Conservation (phyloP, 768 basidiomycete genomes). For the Coprinellus micaceus region DNA sequence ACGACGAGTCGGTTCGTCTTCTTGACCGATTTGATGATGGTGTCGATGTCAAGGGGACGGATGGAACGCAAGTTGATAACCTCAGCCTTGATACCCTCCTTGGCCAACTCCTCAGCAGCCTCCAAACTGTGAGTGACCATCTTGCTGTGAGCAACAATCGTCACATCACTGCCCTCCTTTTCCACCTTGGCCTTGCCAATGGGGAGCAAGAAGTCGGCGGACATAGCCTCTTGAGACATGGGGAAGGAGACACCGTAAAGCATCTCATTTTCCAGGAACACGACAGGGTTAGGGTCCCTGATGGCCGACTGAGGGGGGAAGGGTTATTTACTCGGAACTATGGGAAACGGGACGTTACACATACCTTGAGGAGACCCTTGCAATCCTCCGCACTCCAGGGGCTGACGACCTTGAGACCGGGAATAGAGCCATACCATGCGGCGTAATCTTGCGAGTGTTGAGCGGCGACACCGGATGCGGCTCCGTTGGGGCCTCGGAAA, state of each 20-base stretch:
- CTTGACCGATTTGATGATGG: conserved; percentile 95
- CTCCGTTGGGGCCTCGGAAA: conserved; percentile 99
- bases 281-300: conserved; percentile 96
- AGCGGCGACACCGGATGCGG: conserved; percentile 92
- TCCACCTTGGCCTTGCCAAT: conserved; percentile 98
- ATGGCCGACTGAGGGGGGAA: conserved; percentile 70
- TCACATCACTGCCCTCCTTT: conserved; percentile 87
- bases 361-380: conserved; percentile 93
- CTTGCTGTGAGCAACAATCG: conserved; percentile 96
- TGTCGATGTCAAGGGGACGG: conserved; percentile 95
- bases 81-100: conserved; percentile 97
- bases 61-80: conserved; percentile 96
- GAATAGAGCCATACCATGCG: conserved; percentile 89
- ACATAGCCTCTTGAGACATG: conserved; percentile 92
- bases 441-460: conserved; percentile 99
- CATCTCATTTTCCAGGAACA: conserved; percentile 99
- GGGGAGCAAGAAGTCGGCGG: conserved; percentile 89
- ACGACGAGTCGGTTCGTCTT: conserved; percentile 97
- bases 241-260: conserved; percentile 97
- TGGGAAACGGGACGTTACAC: conserved; percentile 12
- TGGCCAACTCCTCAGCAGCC: conserved; percentile 87
- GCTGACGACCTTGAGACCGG: conserved; percentile 95
- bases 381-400: conserved; percentile 99
- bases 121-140: conserved; percentile 96
- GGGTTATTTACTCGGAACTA: background rate